Conservation (phyloP, 257 asterid species). For the Nicotiana tomentosiformis region DNA sequence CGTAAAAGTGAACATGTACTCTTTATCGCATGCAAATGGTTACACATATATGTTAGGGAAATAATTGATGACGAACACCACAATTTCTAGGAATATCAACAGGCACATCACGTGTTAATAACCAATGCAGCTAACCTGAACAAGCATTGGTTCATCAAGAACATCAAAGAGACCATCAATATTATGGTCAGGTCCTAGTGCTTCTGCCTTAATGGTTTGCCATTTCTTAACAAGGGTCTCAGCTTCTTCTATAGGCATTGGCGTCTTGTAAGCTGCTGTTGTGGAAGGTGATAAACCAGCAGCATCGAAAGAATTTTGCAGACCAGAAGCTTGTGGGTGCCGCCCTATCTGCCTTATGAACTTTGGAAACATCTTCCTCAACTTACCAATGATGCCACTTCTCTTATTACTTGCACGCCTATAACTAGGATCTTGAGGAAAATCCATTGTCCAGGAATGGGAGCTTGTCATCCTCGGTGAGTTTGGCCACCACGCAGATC, state of each 20-base stretch:
- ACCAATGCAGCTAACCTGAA: slow-evolving; percentile 57
- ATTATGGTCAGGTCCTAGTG: slow-evolving; percentile 85
- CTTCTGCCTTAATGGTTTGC: slow-evolving; percentile 85
- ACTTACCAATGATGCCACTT: slow-evolving; percentile 32
- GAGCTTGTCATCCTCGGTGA: slow-evolving; percentile 36
- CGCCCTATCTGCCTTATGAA: slow-evolving; percentile 31
- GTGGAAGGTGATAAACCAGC: slow-evolving; percentile 54
- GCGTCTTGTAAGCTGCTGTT: slow-evolving; percentile 44
- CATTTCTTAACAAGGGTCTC: slow-evolving; percentile 84
- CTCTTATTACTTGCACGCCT: slow-evolving; percentile 22
- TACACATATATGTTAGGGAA: not conserved
- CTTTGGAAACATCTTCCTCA: slow-evolving; percentile 49
- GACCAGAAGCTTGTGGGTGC: slow-evolving; percentile 39
- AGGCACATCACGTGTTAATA: slow-evolving; percentile 10
- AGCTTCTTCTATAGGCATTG: slow-evolving; percentile 87
- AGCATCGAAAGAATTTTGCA: slow-evolving; percentile 48
- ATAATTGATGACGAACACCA: not conserved
- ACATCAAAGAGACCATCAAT: slow-evolving; percentile 54
- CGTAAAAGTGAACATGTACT: not conserved
- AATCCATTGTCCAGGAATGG: slow-evolving; percentile 23
- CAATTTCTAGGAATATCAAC: not conserved
- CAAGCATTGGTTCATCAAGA: slow-evolving; percentile 93
- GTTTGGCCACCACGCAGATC: slow-evolving; percentile 38
- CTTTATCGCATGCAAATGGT: not conserved
- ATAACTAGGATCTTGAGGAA: slow-evolving; percentile 34